phyloP scores from a whole-genome alignment of 257 asterid species.

The Scutellaria galericulata region DNA sequence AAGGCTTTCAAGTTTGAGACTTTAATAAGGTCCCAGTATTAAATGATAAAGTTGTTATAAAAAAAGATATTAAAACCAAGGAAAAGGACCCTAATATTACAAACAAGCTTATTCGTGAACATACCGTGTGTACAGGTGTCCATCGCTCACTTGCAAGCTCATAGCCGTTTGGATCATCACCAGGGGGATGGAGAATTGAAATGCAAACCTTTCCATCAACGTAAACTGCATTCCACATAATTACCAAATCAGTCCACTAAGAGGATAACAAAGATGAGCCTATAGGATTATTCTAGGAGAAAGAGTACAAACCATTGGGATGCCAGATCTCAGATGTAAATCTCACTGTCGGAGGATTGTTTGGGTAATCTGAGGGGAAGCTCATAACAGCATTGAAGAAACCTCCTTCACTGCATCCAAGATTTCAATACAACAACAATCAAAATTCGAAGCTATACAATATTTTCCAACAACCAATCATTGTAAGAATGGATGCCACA shows the following conservation, averaged over 20 bases:
- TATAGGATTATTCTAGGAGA: not conserved
- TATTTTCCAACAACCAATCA: slow-evolving; percentile 2
- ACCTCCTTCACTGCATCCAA: slow-evolving; percentile 89
- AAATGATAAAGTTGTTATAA: not conserved
- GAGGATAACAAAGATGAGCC: not conserved
- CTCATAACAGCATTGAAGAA: slow-evolving; percentile 97
- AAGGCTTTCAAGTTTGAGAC: not conserved
- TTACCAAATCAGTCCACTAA: slow-evolving; percentile 31
- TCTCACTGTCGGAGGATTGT: slow-evolving; percentile 93
- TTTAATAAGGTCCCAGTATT: not conserved
- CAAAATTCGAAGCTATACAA: slow-evolving; percentile 17
- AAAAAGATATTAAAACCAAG: not conserved
- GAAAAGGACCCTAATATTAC: not conserved
- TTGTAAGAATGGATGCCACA: slow-evolving; percentile 22
- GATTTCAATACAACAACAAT: slow-evolving; percentile 35
- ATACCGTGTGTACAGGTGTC: slow-evolving; percentile 99
- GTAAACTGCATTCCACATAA: slow-evolving; percentile 64
- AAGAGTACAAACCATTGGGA: slow-evolving; percentile 80
- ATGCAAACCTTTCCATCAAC: slow-evolving; percentile 97
- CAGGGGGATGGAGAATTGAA: slow-evolving; percentile 97
- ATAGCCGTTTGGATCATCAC: slow-evolving; percentile 97
- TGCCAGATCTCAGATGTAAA: slow-evolving; percentile 98
- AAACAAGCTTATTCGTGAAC: slow-evolving; percentile 30
- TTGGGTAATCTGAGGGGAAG: slow-evolving; percentile 89
- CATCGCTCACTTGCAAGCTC: slow-evolving; percentile 99